Percentiles rank a stretch among this genome's conserved stretches.
These are phyloP conservation scores for Dactylellina leptospora DNA, from an alignment of 2,329 filamentous ascomycete species.

Conservation along the genomic window DNA sequence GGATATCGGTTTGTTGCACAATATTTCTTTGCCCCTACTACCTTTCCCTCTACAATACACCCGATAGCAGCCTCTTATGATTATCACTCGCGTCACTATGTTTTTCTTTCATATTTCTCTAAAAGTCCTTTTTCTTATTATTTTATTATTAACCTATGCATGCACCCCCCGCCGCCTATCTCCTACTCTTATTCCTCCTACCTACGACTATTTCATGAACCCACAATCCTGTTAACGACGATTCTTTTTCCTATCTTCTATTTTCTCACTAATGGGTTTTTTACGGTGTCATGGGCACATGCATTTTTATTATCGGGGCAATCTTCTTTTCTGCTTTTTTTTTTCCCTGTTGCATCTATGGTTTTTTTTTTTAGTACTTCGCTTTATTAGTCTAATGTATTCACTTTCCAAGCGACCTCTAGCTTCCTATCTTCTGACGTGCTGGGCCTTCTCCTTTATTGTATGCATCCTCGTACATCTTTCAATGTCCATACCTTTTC, in stretches of 20 bases:
- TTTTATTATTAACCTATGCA: too few species aligned
- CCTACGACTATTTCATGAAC: too few species aligned
- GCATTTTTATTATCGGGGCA: constrained; percentile 48
- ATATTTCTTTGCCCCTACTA: too few species aligned
- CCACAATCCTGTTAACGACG: too few species aligned
- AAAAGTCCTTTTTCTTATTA: too few species aligned
- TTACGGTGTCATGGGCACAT: constrained; percentile 44
- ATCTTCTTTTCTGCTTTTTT: constrained; percentile 20
- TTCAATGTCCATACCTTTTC: constrained; percentile 50
- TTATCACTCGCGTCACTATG: too few species aligned
- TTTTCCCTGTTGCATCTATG: constrained; percentile 14
- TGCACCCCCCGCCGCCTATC: too few species aligned
- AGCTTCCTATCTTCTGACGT: constrained; percentile 44
- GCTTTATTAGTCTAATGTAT: constrained; percentile 36
- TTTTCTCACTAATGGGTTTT: constrained; percentile 34
- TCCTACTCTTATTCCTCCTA: too few species aligned
- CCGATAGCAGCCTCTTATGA: too few species aligned
- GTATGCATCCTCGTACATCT: constrained; percentile 46
- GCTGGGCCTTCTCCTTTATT: constrained; percentile 55
- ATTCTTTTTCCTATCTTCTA: not conserved
- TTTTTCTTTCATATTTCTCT: too few species aligned
- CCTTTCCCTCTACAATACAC: too few species aligned
- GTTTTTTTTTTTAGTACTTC: constrained; percentile 15
- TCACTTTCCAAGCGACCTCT: constrained; percentile 37
- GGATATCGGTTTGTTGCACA: too few species aligned